Base-by-base conservation (phyloP, 129 eudicot species). In the Heracleum sosnowskyi region DNA sequence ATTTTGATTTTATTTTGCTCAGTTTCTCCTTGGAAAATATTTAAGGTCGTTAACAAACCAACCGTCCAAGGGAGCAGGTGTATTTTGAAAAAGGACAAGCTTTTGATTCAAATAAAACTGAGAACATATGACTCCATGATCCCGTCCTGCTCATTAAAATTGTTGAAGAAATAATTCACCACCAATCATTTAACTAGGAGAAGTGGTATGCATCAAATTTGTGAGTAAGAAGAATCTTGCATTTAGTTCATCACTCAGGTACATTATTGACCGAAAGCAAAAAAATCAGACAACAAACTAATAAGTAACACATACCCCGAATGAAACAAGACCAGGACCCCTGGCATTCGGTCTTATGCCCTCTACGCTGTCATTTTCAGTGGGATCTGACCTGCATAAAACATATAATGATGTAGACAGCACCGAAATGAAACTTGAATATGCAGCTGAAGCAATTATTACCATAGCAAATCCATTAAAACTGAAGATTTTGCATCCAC, bases 391-490 rank as follows among this genome's bases (percentile, higher is more conserved):
- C 99, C 99, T 95, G 87, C 74, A 57, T 34, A 80, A 39, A 64
- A 75, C 36, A 63, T 53, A n/a, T 15, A 40, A 28, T 53, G 74
- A 36, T 24, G 68, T 79, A 49, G 42, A 81, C 40, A 81, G 5
- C 33, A 60, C 17, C 12, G 11, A 11, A 79, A 46, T 17, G 18
- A 45, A 78, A 55, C 28, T 41, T 7, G 76, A 75, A 76, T 29
- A 31, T 60, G 44, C 31, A 35, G 10, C 66, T 26, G 71, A 73
- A 79, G 12, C 24, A 44, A 44, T 76, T 46, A 62, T 78, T 87
- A 95, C 99, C 99, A 95, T 66, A 95, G 77, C 69, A 95, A 80
- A 84, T 95, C 99, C 99, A 95, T 95, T 33, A 95, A 83, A 77
- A 95, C 86, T 42, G 90, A 81, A 18, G 99, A 95, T 70, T 96